Evolutionary conservation across 1,284 basidiomycete genomes (phyloP).

Genomic region (Peniophora sp.): DNA sequence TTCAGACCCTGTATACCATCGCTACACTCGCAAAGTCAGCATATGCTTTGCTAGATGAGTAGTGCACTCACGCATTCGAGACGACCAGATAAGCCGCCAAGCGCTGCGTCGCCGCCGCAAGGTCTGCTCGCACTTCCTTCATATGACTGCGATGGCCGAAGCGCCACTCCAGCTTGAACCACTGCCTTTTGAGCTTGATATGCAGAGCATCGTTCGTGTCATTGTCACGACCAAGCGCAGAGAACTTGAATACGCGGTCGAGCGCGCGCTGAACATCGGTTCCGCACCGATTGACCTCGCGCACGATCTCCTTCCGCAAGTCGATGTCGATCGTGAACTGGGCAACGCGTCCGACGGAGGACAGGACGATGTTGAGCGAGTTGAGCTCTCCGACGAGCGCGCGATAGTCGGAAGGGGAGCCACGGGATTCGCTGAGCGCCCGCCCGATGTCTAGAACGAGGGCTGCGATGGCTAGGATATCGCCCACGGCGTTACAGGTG

Average conservation of each 20-base stretch:
- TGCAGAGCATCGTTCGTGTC: neutral
- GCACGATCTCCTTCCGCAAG: neutral
- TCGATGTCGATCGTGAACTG: neutral
- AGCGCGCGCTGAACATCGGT: neutral
- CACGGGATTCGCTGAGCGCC: neutral
- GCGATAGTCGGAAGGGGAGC: neutral
- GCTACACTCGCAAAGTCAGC: neutral
- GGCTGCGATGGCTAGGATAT: neutral
- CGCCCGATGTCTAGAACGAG: neutral
- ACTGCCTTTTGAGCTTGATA: neutral
- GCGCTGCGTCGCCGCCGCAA: neutral
- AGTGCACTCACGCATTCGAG: neutral
- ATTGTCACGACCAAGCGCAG: neutral
- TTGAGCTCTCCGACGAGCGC: neutral
- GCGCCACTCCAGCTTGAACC: neutral
- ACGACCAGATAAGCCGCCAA: neutral
- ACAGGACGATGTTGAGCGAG: neutral
- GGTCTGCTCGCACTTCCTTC: neutral
- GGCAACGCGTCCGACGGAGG: neutral
- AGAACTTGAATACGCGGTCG: neutral
- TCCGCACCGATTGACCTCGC: neutral
- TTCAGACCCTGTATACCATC: neutral
- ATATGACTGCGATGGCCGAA: neutral
- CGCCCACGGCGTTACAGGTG: slow-evolving; percentile 2
- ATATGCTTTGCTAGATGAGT: neutral